Evolutionary conservation across 345 rosid species (phyloP).

Genomic region (Hibiscus tridactylites): DNA sequence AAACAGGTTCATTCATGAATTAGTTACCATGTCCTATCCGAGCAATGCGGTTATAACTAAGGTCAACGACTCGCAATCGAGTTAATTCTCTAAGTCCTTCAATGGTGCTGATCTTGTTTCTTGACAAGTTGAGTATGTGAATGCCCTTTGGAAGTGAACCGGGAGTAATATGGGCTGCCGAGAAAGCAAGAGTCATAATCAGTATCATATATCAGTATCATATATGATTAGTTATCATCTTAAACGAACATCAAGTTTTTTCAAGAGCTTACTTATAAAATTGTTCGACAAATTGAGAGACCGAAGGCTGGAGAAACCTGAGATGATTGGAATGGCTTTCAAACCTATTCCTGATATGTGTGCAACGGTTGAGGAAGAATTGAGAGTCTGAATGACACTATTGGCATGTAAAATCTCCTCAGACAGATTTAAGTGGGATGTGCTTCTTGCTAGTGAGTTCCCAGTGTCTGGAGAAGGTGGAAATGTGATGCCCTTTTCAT

Average conservation of each 20-base stretch:
- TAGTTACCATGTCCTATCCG: constrained; percentile 79
- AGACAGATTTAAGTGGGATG: constrained; percentile 21
- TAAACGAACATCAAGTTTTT: neutral
- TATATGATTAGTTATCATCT: neutral
- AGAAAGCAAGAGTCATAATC: neutral
- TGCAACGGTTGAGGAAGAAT: constrained; percentile 82
- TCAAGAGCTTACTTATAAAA: constrained; percentile 52
- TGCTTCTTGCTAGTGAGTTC: constrained; percentile 28
- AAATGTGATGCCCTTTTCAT: constrained; percentile 23
- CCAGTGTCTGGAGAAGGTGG: constrained; percentile 48
- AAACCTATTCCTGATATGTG: constrained; percentile 70
- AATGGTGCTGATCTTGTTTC: constrained; percentile 66
- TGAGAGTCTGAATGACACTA: constrained; percentile 58
- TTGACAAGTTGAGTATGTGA: constrained; percentile 64
- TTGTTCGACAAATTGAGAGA: constrained; percentile 76
- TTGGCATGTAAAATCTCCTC: constrained; percentile 73
- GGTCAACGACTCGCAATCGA: constrained; percentile 66
- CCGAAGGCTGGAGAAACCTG: constrained; percentile 68
- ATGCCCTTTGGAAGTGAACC: constrained; percentile 88
- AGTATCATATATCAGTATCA: neutral
- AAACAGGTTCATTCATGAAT: neutral
- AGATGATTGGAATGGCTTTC: constrained; percentile 65
- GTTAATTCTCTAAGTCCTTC: constrained; percentile 88
- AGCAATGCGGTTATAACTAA: constrained; percentile 83
- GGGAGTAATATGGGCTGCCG: constrained; percentile 57